Conservation (phyloP, 768 basidiomycete genomes). For the Podaxis sp. region DNA sequence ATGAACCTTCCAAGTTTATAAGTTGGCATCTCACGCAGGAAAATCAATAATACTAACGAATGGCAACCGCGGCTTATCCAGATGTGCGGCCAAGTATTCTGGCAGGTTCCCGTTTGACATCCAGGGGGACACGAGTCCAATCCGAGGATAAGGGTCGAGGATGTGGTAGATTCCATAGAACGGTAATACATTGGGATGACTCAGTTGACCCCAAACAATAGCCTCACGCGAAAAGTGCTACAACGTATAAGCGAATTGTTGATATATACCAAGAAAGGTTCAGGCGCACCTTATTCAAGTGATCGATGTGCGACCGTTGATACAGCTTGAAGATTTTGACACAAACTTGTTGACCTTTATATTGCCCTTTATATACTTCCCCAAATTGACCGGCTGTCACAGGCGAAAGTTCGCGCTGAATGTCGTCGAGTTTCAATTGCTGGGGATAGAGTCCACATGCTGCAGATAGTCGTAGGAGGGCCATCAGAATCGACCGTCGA, state of each 20-base stretch:
- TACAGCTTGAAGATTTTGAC: conserved; percentile 27
- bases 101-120: conserved; percentile 15
- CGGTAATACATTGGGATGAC: conserved; percentile 13
- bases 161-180: conserved; percentile 17
- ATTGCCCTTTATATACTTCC: conserved; percentile 26
- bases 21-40: no score
- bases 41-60: neutral
- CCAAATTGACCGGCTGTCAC: conserved; percentile 23
- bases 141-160: neutral
- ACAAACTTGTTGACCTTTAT: conserved; percentile 20
- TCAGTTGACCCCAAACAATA: conserved; percentile 15
- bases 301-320: conserved; percentile 17
- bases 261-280: neutral
- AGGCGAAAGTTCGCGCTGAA: neutral
- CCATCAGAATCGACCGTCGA: neutral
- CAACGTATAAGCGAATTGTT: neutral
- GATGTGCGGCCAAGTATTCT: conserved; percentile 9
- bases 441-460: neutral
- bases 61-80: neutral
- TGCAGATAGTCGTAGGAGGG: conserved; percentile 4
- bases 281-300: conserved; percentile 22
- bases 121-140: conserved; percentile 18
- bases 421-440: conserved; percentile 5
- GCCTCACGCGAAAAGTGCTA: conserved; percentile 14
- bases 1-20: neutral